A percentile compares a stretch with the other conserved stretches of the same genome.
Conservation (phyloP, 129 eudicot species). For the Chrysanthemum seticuspe region DNA sequence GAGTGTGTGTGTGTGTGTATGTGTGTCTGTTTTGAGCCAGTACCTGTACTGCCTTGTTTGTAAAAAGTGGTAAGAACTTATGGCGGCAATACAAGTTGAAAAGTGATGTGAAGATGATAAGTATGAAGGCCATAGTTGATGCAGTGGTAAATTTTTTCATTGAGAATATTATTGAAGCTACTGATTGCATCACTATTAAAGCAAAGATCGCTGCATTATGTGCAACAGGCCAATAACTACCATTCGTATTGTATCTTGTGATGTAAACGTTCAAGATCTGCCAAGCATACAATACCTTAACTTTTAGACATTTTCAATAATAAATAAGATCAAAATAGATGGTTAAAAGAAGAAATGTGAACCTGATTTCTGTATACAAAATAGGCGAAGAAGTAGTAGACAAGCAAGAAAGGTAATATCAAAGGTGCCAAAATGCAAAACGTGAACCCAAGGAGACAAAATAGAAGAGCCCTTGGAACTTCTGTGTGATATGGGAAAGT, state of each 20-base stretch:
- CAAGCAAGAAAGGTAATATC: slow-evolving; percentile 78
- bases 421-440: slow-evolving; percentile 74
- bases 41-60: slow-evolving; percentile 64
- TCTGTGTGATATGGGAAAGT: slow-evolving; percentile 94
- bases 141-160: slow-evolving; percentile 57
- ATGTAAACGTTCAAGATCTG: slow-evolving; percentile 89
- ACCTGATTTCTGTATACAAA: slow-evolving; percentile 94
- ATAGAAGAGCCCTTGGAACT: slow-evolving; percentile 77
- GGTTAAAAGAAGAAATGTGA: background rate
- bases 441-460: slow-evolving; percentile 85
- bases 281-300: slow-evolving; percentile 22
- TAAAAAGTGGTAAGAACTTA: slow-evolving; percentile 70
- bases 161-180: slow-evolving; percentile 76
- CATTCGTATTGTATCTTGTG: slow-evolving; percentile 73
- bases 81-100: slow-evolving; percentile 79
- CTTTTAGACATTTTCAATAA: background rate
- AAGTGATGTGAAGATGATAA: slow-evolving; percentile 60
- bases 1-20: background rate
- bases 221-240: slow-evolving; percentile 82
- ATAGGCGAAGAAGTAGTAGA: slow-evolving; percentile 82
- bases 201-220: slow-evolving; percentile 77
- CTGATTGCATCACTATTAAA: slow-evolving; percentile 67
- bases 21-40: background rate
- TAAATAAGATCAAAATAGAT: background rate
- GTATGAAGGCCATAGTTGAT: slow-evolving; percentile 54